Evolutionary conservation across 169 alveolate genomes (phyloP).

Genomic region (Eimeria brunetti): DNA sequence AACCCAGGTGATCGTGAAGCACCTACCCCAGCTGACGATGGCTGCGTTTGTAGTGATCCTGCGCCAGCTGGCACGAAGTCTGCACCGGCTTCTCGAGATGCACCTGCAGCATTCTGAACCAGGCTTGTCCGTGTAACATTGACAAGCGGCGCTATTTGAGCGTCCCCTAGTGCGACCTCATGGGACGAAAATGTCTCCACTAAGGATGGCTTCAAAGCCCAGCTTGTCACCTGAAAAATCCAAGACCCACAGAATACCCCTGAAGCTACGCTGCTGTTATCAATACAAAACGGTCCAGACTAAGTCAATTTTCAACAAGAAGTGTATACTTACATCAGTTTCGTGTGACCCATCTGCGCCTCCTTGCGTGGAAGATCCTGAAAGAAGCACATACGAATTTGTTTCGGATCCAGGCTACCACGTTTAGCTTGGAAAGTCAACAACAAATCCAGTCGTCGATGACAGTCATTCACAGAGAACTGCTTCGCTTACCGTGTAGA

Average conservation of each 20-base stretch:
- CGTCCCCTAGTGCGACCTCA: constrained; percentile 53
- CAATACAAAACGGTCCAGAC: not conserved
- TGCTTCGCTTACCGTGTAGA: constrained; percentile 33
- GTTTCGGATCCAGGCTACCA: not conserved
- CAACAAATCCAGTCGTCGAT: not conserved
- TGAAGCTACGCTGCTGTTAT: not conserved
- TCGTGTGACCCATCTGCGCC: not conserved
- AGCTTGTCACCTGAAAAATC: not conserved
- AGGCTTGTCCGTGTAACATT: not conserved
- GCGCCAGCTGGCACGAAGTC: not conserved
- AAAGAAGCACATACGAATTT: not conserved
- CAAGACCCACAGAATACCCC: not conserved
- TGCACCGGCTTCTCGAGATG: constrained; percentile 8
- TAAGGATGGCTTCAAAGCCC: not conserved
- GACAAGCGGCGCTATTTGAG: constrained; percentile 1
- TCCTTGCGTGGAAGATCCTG: not conserved
- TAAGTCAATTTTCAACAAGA: not conserved
- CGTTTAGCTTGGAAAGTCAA: not conserved
- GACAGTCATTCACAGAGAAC: not conserved
- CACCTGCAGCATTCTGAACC: constrained; percentile 1
- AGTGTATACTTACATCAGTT: not conserved
- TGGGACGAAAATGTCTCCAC: not conserved
- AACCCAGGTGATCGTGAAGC: not conserved
- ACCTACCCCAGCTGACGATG: constrained; percentile 2
- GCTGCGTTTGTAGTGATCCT: not conserved